Conservation (phyloP, 139 green algal genomes). For the Closterium sp. region DNA sequence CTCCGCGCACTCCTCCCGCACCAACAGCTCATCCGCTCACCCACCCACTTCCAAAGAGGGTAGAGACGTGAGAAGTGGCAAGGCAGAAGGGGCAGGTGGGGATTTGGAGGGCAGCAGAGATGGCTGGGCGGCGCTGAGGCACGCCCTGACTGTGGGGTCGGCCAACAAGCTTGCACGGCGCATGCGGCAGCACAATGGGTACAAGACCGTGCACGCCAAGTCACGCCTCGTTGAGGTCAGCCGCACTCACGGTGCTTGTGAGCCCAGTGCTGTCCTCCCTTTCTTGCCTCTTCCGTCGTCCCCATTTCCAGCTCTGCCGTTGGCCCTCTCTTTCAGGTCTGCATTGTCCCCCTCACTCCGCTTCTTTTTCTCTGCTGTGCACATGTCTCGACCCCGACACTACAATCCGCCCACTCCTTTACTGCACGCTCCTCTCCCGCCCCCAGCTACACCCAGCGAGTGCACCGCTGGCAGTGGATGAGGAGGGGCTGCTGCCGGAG, state of each 20-base stretch:
- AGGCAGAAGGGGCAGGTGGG: not conserved
- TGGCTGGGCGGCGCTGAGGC: conserved; percentile 44
- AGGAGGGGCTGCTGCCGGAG: conserved; percentile 85
- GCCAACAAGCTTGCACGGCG: conserved; percentile 73
- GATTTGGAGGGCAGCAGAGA: conserved; percentile 10
- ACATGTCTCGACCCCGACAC: not conserved
- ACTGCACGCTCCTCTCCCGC: not conserved
- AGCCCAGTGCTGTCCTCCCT: not conserved
- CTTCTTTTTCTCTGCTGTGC: not conserved
- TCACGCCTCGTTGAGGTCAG: conserved; percentile 10
- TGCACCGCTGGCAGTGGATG: conserved; percentile 62
- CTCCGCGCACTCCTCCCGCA: not conserved
- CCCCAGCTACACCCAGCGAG: conserved; percentile 74
- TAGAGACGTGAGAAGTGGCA: conserved; percentile 2
- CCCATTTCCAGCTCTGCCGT: not conserved
- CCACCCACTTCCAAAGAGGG: not conserved
- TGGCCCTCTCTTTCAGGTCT: too few species aligned
- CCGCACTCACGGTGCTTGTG: not conserved
- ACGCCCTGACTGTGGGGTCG: conserved; percentile 77
- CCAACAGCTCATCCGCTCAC: not conserved
- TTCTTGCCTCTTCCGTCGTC: not conserved
- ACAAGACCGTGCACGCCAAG: conserved; percentile 69
- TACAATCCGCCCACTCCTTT: not conserved
- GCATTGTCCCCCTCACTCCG: not conserved
- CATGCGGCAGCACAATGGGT: conserved; percentile 78